Conservation (phyloP, 1,284 basidiomycete genomes). For the Fomitopsis betulina region DNA sequence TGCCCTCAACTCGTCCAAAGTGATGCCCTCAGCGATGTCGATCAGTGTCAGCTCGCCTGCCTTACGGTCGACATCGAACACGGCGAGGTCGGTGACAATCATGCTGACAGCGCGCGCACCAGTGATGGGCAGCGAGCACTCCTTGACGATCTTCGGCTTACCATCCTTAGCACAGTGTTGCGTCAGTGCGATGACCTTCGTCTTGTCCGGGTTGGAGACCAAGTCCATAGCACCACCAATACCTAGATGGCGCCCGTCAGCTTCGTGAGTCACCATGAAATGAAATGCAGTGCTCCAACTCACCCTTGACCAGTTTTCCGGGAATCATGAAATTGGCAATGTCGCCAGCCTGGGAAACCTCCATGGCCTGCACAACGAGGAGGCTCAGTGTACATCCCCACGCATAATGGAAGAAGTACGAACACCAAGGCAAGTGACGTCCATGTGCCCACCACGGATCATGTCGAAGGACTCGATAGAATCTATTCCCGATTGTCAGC, state of each 20-base stretch:
- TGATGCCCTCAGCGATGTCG: constrained; percentile 82
- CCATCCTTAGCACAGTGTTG: constrained; percentile 92
- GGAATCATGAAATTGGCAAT: constrained; percentile 98
- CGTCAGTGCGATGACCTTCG: constrained; percentile 84
- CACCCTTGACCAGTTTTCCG: constrained; percentile 86
- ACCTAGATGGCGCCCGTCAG: constrained; percentile 36
- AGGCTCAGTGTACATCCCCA: neutral
- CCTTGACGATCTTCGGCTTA: constrained; percentile 79
- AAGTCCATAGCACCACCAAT: constrained; percentile 97
- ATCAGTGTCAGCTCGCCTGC: constrained; percentile 72
- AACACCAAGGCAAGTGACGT: constrained; percentile 84
- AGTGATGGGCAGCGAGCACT: constrained; percentile 85
- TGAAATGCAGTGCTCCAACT: constrained; percentile 9
- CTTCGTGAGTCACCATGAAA: too few relatives aligned
- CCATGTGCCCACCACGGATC: constrained; percentile 93
- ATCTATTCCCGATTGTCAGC: constrained; percentile 46
- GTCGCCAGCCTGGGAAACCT: constrained; percentile 88
- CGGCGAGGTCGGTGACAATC: constrained; percentile 91
- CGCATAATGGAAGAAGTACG: constrained; percentile 16
- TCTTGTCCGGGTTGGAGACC: constrained; percentile 89
- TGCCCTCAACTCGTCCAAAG: constrained; percentile 77
- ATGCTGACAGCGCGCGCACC: constrained; percentile 82
- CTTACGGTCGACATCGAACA: constrained; percentile 83
- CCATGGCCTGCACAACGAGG: constrained; percentile 63
- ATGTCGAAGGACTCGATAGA: constrained; percentile 90